These are phyloP conservation scores for Nyctanthes arbortristis DNA, from an alignment of 257 asterid genomes.

Conservation along the genomic window DNA sequence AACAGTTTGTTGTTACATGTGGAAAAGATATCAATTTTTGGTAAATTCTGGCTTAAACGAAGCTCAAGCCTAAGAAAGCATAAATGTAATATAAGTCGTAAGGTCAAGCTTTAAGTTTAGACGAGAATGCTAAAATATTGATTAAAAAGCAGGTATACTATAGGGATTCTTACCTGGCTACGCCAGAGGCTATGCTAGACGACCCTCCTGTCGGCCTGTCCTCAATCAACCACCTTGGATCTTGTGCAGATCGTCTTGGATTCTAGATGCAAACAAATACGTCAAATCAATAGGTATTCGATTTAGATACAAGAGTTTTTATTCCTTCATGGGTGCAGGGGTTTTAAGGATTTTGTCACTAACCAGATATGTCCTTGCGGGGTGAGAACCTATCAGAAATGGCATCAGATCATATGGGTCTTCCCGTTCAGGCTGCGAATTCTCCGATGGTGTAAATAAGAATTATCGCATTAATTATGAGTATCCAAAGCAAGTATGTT, in stretches of 20 bases:
- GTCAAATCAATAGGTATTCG: background rate
- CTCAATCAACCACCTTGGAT: conserved; percentile 39
- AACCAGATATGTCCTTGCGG: conserved; percentile 33
- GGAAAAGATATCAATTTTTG: too few relatives aligned
- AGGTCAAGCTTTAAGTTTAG: too few relatives aligned
- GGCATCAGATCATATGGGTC: background rate
- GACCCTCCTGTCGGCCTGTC: conserved; percentile 36
- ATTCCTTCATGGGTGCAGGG: background rate
- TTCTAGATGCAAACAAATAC: conserved; percentile 32
- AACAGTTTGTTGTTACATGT: too few relatives aligned
- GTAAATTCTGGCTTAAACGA: too few relatives aligned
- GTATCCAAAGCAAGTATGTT: background rate
- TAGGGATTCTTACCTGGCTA: conserved; percentile 41
- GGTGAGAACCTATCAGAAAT: background rate
- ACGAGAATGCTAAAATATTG: too few relatives aligned
- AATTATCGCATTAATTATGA: too few relatives aligned
- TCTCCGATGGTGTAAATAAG: too few relatives aligned
- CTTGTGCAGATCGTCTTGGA: conserved; percentile 36
- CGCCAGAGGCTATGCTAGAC: conserved; percentile 31
- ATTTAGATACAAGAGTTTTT: too few relatives aligned
- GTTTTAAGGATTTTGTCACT: background rate
- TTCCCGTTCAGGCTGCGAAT: background rate
- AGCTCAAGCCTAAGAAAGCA: too few relatives aligned
- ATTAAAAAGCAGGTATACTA: too few relatives aligned
- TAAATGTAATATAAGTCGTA: too few relatives aligned